Percentiles rank a stretch among this genome's conserved stretches.
Evolutionary conservation across 768 basidiomycete species (phyloP).

Genomic region (Russula ochroleuca): DNA sequence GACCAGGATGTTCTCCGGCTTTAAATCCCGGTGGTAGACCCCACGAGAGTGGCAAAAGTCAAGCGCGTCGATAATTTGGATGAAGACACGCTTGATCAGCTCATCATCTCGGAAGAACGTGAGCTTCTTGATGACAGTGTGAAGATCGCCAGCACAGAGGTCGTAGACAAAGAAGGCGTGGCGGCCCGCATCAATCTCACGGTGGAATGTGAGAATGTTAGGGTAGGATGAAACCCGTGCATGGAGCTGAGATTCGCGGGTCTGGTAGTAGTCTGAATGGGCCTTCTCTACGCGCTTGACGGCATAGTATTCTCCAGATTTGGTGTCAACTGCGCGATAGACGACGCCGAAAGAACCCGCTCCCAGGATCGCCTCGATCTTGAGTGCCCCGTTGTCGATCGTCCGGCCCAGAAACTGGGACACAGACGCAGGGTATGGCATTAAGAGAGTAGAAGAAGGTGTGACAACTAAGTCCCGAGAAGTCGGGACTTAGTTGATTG

Average conservation of each 20-base stretch:
- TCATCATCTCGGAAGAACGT: conserved; percentile 18
- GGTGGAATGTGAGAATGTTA: conserved; percentile 81
- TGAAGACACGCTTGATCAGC: conserved; percentile 13
- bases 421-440: conserved; percentile 5
- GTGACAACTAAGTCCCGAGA: conserved; percentile 12
- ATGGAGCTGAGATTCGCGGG: conserved; percentile 72
- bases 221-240: conserved; percentile 67
- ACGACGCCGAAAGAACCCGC: conserved; percentile 95
- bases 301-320: conserved; percentile 48
- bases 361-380: conserved; percentile 82
- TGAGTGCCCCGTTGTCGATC: conserved; percentile 75
- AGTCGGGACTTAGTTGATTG: conserved; percentile 1
- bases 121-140: conserved; percentile 8
- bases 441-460: background rate
- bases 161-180: conserved; percentile 42
- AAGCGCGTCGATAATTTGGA: conserved; percentile 22
- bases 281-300: conserved; percentile 82
- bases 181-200: conserved; percentile 73
- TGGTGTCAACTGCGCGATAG: conserved; percentile 73
- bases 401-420: conserved; percentile 8
- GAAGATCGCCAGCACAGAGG: conserved; percentile 21
- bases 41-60: conserved; percentile 18
- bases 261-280: conserved; percentile 24
- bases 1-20: conserved; percentile 15
- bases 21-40: conserved; percentile 20